Base-by-base conservation (phyloP, 2,329 filamentous ascomycete genomes). In the Fusarium sp. region DNA sequence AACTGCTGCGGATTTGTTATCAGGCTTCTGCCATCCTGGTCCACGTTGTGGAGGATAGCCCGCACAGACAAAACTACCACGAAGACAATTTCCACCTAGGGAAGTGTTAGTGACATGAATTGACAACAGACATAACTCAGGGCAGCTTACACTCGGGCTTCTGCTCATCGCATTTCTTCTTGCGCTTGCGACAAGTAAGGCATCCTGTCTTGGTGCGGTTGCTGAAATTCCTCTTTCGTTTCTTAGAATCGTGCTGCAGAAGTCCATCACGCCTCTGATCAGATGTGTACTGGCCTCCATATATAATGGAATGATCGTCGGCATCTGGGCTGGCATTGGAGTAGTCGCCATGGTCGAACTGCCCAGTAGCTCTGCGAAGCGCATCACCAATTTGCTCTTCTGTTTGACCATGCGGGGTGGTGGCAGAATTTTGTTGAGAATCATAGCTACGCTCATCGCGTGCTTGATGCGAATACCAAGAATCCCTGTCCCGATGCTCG, bases 121-220 rank as follows among this genome's bases (percentile, higher is more conserved):
- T 25, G 48, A 30, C 16, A 42, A 34, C 49, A 34, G 20, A 41
- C 20, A 32, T 49, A 20, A n/a, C 25, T n/a, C 25, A 11, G 30
- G 24, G 57, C 12, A 16, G 85, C 92, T 85, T 85, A 97, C 96
- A 98, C 80, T 94, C 90, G 27, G 96, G 96, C 79, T 97, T 97
- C 57, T 88, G 88, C 83, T 98, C 96, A 78, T 98, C 95, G 77
- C 96, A 98, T 82, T 98, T 98, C 89, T 98, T 98, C 87, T 98
- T 98, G 63, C 95, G 88, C 77, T 89, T 89, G 65, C 95, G 88
- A 79, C 95, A 98, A 8, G 95, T 98, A 81, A 97, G 89, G 79
- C 95, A 98, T 32, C 94, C 94, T 12, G 94, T 98, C 82, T 98
- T 98, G 22, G 95, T 98, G 63, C 95, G 88, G 80, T 98, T 97